These are phyloP conservation scores for Penicillium taxi DNA, from an alignment of 495 filamentous ascomycete genomes.

Conservation along the genomic window DNA sequence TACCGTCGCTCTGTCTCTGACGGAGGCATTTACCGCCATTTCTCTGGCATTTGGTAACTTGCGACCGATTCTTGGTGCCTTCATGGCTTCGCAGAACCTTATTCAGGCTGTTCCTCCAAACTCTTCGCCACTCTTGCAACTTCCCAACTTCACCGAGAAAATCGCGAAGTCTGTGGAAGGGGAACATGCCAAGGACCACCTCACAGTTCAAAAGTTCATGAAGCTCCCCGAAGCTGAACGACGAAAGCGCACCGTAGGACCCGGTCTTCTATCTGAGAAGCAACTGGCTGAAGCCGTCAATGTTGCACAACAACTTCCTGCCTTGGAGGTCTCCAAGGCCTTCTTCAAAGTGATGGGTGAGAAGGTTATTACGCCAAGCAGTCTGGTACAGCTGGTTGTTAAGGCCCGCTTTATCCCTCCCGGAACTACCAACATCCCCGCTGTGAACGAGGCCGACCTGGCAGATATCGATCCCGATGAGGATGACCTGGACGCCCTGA, in stretches of 20 bases:
- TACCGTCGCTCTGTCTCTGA: constrained; percentile 75
- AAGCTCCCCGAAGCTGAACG: constrained; percentile 64
- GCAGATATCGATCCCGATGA: constrained; percentile 90
- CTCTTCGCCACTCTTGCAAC: constrained; percentile 81
- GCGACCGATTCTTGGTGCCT: constrained; percentile 72
- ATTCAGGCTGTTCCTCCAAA: constrained; percentile 82
- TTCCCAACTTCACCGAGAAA: constrained; percentile 75
- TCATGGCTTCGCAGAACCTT: constrained; percentile 69
- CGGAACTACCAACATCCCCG: constrained; percentile 62
- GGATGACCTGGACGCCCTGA: constrained; percentile 80
- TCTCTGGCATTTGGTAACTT: constrained; percentile 80
- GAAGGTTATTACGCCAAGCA: constrained; percentile 83
- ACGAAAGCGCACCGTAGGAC: constrained; percentile 56
- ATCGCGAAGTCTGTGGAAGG: constrained; percentile 72
- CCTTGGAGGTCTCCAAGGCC: constrained; percentile 77
- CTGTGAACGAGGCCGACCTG: constrained; percentile 66
- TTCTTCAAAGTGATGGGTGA: constrained; percentile 99
- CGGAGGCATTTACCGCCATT: constrained; percentile 79
- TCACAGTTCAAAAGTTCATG: constrained; percentile 84
- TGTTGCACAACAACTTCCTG: constrained; percentile 75
- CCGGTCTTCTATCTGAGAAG: constrained; percentile 60
- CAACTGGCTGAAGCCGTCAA: constrained; percentile 68
- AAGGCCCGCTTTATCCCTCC: constrained; percentile 94
- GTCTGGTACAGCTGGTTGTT: constrained; percentile 85
- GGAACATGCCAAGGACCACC: constrained; percentile 59